Evolutionary conservation across 805 yeast species (phyloP), one percentile per base, ranked within the genome.

Genomic region (Ogataea corticis): DNA sequence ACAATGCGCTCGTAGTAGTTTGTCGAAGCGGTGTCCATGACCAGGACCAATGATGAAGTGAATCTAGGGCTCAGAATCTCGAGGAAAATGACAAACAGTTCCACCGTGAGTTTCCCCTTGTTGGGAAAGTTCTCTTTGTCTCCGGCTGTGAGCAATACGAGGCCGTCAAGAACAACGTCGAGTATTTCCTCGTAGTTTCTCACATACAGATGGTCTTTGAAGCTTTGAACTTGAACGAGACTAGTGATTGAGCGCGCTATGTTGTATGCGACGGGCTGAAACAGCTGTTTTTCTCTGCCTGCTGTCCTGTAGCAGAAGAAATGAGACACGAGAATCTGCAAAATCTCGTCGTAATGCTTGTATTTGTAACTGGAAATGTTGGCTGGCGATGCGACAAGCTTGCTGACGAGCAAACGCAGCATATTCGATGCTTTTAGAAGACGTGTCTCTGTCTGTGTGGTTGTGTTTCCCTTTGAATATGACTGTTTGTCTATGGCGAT

Each of bases 221-320:
- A 59, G 34, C 44, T 54, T 33, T 52, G 61, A 13, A 50, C 29
- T 5, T 44, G 42, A 11, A 65, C 33, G 10, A 72, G 40, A 7
- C 51, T 29, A n/a, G 52, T 56, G 13, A 73, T 34, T 0, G 65
- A 46, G 12, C 59, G 59, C 2, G 61, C 49, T 23, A 66, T 49
- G 42, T 67, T 63, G n/a, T 60, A 36, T 0, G 65, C 59, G 2
- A 62, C 54, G 0, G 72, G 73, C 7, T 49, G 46, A 28, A 66
- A 61, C 0, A 57, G 32, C 17, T 27, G 34, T 34, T 28, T 17
- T 3, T 42, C 19, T 12, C 39, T 42, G 9, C 36, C 23, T 0
- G 38, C 41, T 1, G 47, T 39, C 11, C 48, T 48, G 11, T 33
- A 38, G 34, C 49, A 54, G 5, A 51, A 41, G 13, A 59, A 41